Conservation (phyloP, 306 rosid species). For the Vigna trinervia region DNA sequence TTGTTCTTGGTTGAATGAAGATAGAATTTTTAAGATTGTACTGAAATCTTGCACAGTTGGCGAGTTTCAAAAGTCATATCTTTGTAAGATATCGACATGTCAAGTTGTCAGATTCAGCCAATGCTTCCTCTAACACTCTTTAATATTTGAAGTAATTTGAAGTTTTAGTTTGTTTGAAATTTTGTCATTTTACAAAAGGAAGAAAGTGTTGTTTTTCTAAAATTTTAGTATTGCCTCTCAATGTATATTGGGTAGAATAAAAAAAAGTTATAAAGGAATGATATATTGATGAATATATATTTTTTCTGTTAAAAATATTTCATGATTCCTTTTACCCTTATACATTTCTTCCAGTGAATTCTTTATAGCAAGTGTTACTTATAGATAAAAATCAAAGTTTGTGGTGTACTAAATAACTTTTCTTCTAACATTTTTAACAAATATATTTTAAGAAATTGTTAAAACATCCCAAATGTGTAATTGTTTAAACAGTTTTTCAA, state of each 20-base stretch:
- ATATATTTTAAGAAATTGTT: no score
- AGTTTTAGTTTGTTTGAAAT: neutral
- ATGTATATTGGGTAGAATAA: neutral
- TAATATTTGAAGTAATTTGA: neutral
- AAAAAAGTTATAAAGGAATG: neutral
- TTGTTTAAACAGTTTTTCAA: no score
- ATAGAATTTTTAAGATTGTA: no score
- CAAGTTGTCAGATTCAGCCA: neutral
- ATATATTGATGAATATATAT: neutral
- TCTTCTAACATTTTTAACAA: no score
- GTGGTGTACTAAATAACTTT: no score
- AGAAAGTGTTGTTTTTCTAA: neutral
- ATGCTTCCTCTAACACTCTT: no score
- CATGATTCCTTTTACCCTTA: neutral
- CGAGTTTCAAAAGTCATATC: neutral
- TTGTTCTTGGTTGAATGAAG: neutral
- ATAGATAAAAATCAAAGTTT: neutral
- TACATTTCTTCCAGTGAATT: neutral
- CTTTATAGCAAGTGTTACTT: neutral
- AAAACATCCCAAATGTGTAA: no score
- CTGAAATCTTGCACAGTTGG: no score
- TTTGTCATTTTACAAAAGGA: neutral
- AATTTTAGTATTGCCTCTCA: neutral
- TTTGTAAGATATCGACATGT: neutral
- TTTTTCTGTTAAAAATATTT: neutral